These are phyloP conservation scores for Rubroboletus pulcherrimus DNA, from an alignment of 768 basidiomycete genomes.

Conservation along the genomic window DNA sequence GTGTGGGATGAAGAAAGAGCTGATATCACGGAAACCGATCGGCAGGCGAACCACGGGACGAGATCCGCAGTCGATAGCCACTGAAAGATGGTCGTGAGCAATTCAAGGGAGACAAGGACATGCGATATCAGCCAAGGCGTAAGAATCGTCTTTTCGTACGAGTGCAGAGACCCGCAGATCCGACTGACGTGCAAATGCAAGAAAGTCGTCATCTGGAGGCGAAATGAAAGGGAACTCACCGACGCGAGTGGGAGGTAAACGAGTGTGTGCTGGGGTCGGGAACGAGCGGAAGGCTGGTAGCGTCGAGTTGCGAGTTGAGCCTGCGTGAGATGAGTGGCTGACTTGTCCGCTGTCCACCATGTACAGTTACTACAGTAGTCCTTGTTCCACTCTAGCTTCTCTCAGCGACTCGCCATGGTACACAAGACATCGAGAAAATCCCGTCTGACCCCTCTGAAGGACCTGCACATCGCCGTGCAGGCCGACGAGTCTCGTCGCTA, in stretches of 20 bases:
- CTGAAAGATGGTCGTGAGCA: conserved; percentile 10
- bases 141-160: conserved; percentile 36
- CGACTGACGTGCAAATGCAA: conserved; percentile 65
- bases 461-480: conserved; percentile 19
- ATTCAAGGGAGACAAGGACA: neutral
- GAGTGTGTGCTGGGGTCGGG: neutral
- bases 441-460: conserved; percentile 13
- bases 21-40: neutral
- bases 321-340: conserved; percentile 18
- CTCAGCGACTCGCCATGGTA: neutral
- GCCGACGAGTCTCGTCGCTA: conserved; percentile 9
- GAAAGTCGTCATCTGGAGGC: conserved; percentile 39
- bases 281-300: neutral
- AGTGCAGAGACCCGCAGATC: conserved; percentile 30
- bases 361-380: neutral
- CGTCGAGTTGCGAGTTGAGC: neutral
- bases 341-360: conserved; percentile 5
- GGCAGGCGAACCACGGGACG: neutral
- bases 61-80: neutral
- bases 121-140: conserved; percentile 39
- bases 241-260: neutral
- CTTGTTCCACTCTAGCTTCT: neutral
- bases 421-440: neutral
- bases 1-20: neutral
- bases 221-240: conserved; percentile 16